Percentiles rank a stretch among this genome's conserved stretches.
Evolutionary conservation across 345 rosid species (phyloP).

Genomic region (Syzygium grande): DNA sequence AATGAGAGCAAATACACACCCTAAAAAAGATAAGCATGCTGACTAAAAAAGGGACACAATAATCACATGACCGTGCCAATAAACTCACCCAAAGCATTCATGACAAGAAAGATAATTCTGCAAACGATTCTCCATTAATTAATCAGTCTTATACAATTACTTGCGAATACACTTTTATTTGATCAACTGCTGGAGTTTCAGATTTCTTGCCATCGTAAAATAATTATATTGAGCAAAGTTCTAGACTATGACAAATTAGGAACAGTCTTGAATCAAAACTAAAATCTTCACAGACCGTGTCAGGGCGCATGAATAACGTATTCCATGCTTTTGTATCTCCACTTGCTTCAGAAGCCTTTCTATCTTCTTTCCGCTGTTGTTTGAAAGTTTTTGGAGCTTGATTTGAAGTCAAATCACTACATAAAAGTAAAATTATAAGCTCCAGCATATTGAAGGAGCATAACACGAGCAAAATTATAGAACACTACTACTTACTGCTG

Average conservation of each 20-base stretch:
- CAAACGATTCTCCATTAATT: background rate
- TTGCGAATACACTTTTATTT: background rate
- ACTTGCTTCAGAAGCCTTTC: slow-evolving; percentile 81
- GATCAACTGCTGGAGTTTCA: background rate
- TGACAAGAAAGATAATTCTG: background rate
- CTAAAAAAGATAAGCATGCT: background rate
- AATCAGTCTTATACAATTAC: background rate
- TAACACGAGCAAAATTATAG: background rate
- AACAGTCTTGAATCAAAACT: background rate
- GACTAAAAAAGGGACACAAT: background rate
- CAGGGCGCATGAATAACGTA: slow-evolving; percentile 82
- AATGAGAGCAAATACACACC: background rate
- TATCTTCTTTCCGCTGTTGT: slow-evolving; percentile 61
- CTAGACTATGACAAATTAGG: background rate
- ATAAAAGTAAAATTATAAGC: slow-evolving; percentile 3
- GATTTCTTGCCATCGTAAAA: background rate
- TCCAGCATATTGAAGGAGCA: background rate
- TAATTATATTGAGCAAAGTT: background rate
- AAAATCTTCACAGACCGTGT: slow-evolving; percentile 46
- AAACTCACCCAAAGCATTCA: background rate
- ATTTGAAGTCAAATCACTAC: slow-evolving; percentile 5
- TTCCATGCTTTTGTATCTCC: slow-evolving; percentile 93
- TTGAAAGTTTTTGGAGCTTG: slow-evolving; percentile 60
- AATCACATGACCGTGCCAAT: background rate
- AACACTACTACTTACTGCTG: slow-evolving; percentile 34